Conservation (phyloP, 495 filamentous ascomycete genomes). For the Penicillium ochrochloron region DNA sequence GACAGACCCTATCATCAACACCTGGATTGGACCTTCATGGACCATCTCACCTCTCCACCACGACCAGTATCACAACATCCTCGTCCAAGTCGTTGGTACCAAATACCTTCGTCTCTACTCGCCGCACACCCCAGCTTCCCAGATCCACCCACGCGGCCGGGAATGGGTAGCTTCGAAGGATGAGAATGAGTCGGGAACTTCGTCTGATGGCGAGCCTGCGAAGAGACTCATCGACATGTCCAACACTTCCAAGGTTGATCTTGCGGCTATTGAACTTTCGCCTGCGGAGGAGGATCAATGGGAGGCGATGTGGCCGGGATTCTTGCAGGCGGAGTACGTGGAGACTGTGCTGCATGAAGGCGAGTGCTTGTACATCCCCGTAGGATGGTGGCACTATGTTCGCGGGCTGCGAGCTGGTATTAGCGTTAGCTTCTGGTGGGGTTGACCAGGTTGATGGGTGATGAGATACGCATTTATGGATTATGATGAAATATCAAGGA, state of each 20-base stretch:
- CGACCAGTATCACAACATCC: conserved; percentile 91
- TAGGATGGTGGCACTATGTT: conserved; percentile 99
- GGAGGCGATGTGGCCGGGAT: conserved; percentile 59
- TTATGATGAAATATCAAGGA: background rate
- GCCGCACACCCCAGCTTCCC: conserved; percentile 58
- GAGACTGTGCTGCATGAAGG: conserved; percentile 82
- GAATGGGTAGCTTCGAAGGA: conserved; percentile 58
- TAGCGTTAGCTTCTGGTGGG: conserved; percentile 99
- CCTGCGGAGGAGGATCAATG: conserved; percentile 55
- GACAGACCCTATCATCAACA: conserved; percentile 64
- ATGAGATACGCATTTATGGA: conserved; percentile 9
- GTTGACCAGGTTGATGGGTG: conserved; percentile 5
- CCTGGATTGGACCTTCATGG: conserved; percentile 87
- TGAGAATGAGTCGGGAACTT: conserved; percentile 19
- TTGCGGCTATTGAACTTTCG: conserved; percentile 58
- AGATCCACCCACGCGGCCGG: conserved; percentile 68
- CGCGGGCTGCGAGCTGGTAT: conserved; percentile 82
- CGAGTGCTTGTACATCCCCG: conserved; percentile 87
- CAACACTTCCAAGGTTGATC: conserved; percentile 81
- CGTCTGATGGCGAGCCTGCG: conserved; percentile 11
- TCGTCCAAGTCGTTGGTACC: conserved; percentile 85
- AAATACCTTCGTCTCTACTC: conserved; percentile 92
- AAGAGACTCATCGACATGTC: conserved; percentile 76
- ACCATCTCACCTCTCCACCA: conserved; percentile 94
- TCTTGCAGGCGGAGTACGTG: conserved; percentile 65